A percentile compares a stretch with the other conserved stretches of the same genome.
Conservation (phyloP, 208 protist genomes). For the Plasmodiophora brassicae region DNA sequence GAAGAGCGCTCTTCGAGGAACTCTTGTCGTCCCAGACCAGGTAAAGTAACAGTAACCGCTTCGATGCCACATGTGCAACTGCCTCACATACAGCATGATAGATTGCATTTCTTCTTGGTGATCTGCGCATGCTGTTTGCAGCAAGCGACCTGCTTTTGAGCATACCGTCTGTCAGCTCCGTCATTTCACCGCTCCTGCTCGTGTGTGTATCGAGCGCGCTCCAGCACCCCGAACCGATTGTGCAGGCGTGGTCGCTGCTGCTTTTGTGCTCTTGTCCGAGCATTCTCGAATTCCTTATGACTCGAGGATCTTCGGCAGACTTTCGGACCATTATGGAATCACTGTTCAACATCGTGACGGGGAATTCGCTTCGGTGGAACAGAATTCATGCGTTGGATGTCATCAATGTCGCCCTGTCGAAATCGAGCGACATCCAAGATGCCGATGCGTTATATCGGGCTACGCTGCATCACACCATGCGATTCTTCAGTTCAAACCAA, state of each 20-base stretch:
- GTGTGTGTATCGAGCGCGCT: background rate
- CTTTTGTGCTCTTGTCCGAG: background rate
- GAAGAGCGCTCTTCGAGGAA: background rate
- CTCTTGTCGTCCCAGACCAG: background rate
- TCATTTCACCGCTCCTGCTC: background rate
- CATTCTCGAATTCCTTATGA: background rate
- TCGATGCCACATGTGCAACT: background rate
- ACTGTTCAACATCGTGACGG: background rate
- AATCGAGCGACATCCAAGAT: background rate
- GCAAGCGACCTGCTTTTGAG: background rate
- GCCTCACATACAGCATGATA: too few species aligned
- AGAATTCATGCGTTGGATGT: background rate
- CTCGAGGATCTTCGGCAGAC: background rate
- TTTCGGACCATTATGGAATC: background rate
- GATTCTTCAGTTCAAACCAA: background rate
- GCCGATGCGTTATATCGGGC: background rate
- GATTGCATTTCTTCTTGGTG: slow-evolving; percentile 2
- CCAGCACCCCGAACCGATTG: background rate
- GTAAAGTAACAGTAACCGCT: background rate
- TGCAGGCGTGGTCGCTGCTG: background rate
- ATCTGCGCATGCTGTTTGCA: background rate
- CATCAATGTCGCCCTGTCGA: background rate
- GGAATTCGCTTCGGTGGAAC: slow-evolving; percentile 11
- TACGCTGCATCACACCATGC: too few species aligned
- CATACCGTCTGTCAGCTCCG: background rate